Evolutionary conservation across 345 rosid species (phyloP).

Genomic region (Gynandropsis gynandra): DNA sequence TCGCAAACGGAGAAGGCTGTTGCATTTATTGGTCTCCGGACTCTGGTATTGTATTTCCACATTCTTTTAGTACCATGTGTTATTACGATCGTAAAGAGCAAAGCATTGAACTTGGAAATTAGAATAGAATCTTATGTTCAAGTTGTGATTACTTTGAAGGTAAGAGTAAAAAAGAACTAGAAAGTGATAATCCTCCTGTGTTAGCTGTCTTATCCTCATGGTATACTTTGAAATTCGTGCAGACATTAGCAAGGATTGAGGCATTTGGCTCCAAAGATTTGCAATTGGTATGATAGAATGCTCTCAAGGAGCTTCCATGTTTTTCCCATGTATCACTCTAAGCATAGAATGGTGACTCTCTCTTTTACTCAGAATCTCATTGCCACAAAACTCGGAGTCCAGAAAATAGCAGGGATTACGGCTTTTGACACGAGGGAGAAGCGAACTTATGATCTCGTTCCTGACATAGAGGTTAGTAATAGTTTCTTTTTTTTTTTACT

Average conservation of each 20-base stretch:
- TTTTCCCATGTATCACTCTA: background rate
- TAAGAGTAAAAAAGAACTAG: too few species aligned
- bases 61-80: background rate
- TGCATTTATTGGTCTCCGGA: conserved; percentile 73
- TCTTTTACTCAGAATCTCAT: conserved; percentile 52
- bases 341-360: conserved; percentile 1
- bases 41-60: conserved; percentile 43
- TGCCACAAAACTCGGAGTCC: conserved; percentile 80
- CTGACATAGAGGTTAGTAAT: conserved; percentile 76
- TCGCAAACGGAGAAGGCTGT: conserved; percentile 53
- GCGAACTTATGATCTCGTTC: conserved; percentile 54
- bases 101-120: background rate
- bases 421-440: conserved; percentile 63
- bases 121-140: too few species aligned
- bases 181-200: too few species aligned
- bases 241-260: conserved; percentile 66
- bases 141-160: too few species aligned
- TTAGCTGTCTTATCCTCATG: background rate
- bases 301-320: background rate
- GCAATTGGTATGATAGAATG: conserved; percentile 47
- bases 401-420: conserved; percentile 64
- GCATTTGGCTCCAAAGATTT: conserved; percentile 62
- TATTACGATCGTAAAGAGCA: background rate
- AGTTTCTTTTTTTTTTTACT: background rate
- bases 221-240: conserved; percentile 18